phyloP scores from a whole-genome alignment of 2,329 filamentous ascomycete species.

The Epicoccum sorghinum region DNA sequence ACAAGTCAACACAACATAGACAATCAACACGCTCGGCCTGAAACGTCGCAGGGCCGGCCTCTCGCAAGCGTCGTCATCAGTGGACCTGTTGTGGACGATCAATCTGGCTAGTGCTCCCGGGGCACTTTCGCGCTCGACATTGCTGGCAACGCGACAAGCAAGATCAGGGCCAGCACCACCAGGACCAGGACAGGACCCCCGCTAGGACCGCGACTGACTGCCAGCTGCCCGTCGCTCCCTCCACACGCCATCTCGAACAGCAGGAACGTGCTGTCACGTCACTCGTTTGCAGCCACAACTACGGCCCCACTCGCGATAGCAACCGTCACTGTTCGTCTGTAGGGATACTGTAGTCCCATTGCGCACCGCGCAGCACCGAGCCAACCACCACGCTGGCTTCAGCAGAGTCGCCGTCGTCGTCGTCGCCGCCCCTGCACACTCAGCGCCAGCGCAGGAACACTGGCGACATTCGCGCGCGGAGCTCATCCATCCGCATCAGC shows the following conservation, averaged over 20 bases:
- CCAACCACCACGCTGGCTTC: slow-evolving; percentile 37
- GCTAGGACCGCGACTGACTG: slow-evolving; percentile 1
- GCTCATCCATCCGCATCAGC: slow-evolving; percentile 40
- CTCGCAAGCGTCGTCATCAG: slow-evolving; percentile 26
- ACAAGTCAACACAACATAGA: too few species aligned
- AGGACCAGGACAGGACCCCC: too few species aligned
- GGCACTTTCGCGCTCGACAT: slow-evolving; percentile 18
- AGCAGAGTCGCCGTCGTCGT: slow-evolving; percentile 20
- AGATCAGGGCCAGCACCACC: background rate
- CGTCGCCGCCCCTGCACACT: slow-evolving; percentile 34
- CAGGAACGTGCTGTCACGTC: slow-evolving; percentile 7
- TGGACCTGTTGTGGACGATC: slow-evolving; percentile 19
- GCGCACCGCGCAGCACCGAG: slow-evolving; percentile 13
- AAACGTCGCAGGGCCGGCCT: slow-evolving; percentile 2
- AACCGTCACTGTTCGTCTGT: slow-evolving; percentile 4
- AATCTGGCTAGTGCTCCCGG: slow-evolving; percentile 20
- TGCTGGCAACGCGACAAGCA: slow-evolving; percentile 1
- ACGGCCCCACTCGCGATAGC: slow-evolving; percentile 13
- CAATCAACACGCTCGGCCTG: background rate
- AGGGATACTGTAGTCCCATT: slow-evolving; percentile 1
- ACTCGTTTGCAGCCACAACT: slow-evolving; percentile 14
- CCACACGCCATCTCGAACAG: background rate
- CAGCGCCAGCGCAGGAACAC: slow-evolving; percentile 39
- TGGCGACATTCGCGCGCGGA: slow-evolving; percentile 36
- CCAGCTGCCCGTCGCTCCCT: slow-evolving; percentile 8